Evolutionary conservation across 2,329 filamentous ascomycete genomes (phyloP).

Genomic region (Zasmidium citrigriseum): DNA sequence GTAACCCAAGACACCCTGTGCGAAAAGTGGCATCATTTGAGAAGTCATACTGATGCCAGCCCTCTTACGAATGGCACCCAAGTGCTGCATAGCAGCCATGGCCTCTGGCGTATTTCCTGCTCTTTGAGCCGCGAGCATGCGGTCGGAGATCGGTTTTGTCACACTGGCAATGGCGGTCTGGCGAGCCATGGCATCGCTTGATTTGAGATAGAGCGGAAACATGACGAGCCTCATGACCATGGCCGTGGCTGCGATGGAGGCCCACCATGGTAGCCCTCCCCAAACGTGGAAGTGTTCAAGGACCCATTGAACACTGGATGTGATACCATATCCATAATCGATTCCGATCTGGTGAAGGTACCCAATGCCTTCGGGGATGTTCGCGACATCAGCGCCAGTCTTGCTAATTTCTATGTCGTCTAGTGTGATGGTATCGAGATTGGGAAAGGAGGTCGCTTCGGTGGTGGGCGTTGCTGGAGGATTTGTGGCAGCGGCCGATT

Average conservation of each 20-base stretch:
- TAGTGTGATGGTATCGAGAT: conserved; percentile 37
- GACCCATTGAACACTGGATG: conserved; percentile 69
- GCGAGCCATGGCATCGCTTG: conserved; percentile 63
- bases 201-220: conserved; percentile 64
- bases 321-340: conserved; percentile 83
- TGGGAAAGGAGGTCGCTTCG: conserved; percentile 26
- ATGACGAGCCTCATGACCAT: conserved; percentile 65
- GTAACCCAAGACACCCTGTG: conserved; percentile 71
- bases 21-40: conserved; percentile 57
- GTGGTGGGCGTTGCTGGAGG: conserved; percentile 30
- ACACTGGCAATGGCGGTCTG: conserved; percentile 63
- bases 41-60: conserved; percentile 57
- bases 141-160: conserved; percentile 56
- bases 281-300: conserved; percentile 83
- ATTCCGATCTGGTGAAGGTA: conserved; percentile 81
- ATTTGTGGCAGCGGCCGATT: conserved; percentile 5
- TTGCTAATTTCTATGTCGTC: conserved; percentile 46
- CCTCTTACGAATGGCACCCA: conserved; percentile 53
- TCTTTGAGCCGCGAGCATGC: conserved; percentile 50
- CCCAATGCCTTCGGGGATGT: conserved; percentile 73
- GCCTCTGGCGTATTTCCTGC: conserved; percentile 51
- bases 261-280: conserved; percentile 78
- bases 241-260: conserved; percentile 67
- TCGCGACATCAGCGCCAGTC: conserved; percentile 7
- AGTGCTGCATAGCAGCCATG: conserved; percentile 49